phyloP scores from a whole-genome alignment of 129 eudicot species.

The Flaveria ramosissima region DNA sequence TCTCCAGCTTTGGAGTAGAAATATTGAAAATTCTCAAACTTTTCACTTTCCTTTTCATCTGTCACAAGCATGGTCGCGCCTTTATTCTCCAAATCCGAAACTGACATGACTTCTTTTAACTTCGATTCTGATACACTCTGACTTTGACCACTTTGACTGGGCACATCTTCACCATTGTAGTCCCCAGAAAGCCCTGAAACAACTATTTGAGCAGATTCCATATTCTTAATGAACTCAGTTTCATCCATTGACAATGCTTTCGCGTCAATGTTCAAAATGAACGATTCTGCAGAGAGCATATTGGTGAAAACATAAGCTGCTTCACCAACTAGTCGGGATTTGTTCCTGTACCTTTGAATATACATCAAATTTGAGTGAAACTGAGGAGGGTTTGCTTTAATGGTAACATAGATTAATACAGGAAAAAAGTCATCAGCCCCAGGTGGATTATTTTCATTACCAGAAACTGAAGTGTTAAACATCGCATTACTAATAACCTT shows the following conservation, averaged over 20 bases:
- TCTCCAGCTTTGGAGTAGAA: constrained; percentile 69
- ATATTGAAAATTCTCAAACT: constrained; percentile 56
- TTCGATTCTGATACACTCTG: constrained; percentile 27
- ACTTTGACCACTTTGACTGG: constrained; percentile 31
- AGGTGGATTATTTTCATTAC: constrained; percentile 71
- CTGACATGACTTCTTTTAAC: constrained; percentile 45
- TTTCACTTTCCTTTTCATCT: constrained; percentile 45
- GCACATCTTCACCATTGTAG: constrained; percentile 30
- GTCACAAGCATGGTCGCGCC: constrained; percentile 57
- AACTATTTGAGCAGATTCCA: constrained; percentile 65
- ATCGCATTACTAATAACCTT: constrained; percentile 71
- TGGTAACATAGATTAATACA: constrained; percentile 70
- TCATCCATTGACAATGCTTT: constrained; percentile 81
- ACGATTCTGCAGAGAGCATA: constrained; percentile 83
- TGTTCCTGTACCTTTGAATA: constrained; percentile 67
- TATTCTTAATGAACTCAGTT: constrained; percentile 58
- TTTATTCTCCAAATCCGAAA: constrained; percentile 73
- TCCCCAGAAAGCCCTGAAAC: constrained; percentile 51
- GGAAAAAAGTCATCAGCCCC: constrained; percentile 97
- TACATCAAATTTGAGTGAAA: constrained; percentile 75
- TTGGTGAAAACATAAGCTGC: constrained; percentile 75
- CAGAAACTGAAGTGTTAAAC: constrained; percentile 56
- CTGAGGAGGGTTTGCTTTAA: constrained; percentile 91
- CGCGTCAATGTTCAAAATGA: constrained; percentile 60
- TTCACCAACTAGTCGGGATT: constrained; percentile 66